Conservation (phyloP, 2,329 filamentous ascomycete genomes). For the Cercospora janseana region DNA sequence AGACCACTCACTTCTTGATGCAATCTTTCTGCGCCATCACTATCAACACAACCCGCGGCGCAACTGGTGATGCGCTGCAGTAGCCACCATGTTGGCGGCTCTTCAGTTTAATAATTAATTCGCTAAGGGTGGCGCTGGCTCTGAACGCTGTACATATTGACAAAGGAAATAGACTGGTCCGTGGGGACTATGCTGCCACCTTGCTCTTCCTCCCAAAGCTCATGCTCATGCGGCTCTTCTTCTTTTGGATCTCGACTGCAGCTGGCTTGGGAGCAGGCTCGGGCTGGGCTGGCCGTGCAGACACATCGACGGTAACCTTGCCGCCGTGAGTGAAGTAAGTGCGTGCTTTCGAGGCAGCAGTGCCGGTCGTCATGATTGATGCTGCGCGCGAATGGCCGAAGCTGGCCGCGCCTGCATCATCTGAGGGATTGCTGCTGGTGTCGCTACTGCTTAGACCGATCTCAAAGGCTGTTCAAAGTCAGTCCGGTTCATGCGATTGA, state of each 20-base stretch:
- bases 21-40: not conserved
- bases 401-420: constrained; percentile 21
- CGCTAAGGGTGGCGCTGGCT: constrained; percentile 5
- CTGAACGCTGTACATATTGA: constrained; percentile 17
- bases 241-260: constrained; percentile 16
- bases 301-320: constrained; percentile 25
- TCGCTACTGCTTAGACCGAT: constrained; percentile 30
- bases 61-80: not conserved
- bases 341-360: constrained; percentile 24
- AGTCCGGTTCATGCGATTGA: not conserved
- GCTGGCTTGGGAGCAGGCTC: constrained; percentile 8
- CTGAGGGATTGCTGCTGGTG: constrained; percentile 19
- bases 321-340: constrained; percentile 35
- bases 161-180: constrained; percentile 6
- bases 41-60: not conserved
- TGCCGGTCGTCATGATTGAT: constrained; percentile 18
- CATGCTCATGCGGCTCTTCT: constrained; percentile 33
- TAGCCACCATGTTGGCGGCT: not conserved
- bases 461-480: constrained; percentile 16
- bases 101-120: not conserved
- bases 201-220: constrained; percentile 30
- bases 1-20: too few relatives aligned
- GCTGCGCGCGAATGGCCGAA: constrained; percentile 15
- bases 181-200: constrained; percentile 1
- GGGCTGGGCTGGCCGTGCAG: constrained; percentile 3